Percentiles rank a stretch among this genome's conserved stretches.
Evolutionary conservation across 2,329 filamentous ascomycete genomes (phyloP).

Genomic region (Ustilaginoidea virens): DNA sequence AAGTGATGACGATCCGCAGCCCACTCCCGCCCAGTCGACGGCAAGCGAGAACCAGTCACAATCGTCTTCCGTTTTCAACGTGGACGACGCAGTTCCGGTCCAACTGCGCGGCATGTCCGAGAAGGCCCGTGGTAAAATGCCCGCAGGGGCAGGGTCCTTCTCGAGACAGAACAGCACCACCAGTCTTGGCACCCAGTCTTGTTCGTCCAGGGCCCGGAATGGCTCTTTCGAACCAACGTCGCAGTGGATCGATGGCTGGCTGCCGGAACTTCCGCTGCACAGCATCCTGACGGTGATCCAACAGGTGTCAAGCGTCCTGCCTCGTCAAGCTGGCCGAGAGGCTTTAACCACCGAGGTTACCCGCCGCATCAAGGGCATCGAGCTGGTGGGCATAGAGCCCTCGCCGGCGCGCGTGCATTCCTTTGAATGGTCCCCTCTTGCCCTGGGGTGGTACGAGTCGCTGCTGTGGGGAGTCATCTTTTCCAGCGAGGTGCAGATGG

Average conservation of each 20-base stretch:
- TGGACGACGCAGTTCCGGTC: slow-evolving; percentile 65
- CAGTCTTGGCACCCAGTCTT: slow-evolving; percentile 54
- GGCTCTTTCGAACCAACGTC: slow-evolving; percentile 59
- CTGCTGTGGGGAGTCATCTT: slow-evolving; percentile 91
- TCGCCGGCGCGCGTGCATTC: slow-evolving; percentile 65
- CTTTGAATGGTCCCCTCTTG: slow-evolving; percentile 86
- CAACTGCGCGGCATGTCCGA: slow-evolving; percentile 91
- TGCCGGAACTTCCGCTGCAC: slow-evolving; percentile 80
- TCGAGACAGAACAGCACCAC: slow-evolving; percentile 83
- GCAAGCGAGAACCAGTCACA: slow-evolving; percentile 47
- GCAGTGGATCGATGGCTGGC: slow-evolving; percentile 84
- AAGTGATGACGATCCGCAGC: slow-evolving; percentile 35
- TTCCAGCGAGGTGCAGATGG: slow-evolving; percentile 73
- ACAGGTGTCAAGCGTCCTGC: slow-evolving; percentile 42
- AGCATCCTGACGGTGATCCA: slow-evolving; percentile 67
- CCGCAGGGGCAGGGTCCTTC: slow-evolving; percentile 65
- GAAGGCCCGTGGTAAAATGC: slow-evolving; percentile 92
- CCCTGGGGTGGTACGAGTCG: slow-evolving; percentile 90
- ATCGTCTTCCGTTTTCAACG: slow-evolving; percentile 50
- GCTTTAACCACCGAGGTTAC: slow-evolving; percentile 29
- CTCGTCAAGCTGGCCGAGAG: slow-evolving; percentile 31
- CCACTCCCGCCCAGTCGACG: slow-evolving; percentile 46
- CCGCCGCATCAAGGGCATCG: slow-evolving; percentile 40
- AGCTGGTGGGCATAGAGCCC: slow-evolving; percentile 58
- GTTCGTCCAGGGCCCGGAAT: slow-evolving; percentile 37